phyloP scores from a whole-genome alignment of 2,329 filamentous ascomycete species.

The Trichoderma guizhouense region DNA sequence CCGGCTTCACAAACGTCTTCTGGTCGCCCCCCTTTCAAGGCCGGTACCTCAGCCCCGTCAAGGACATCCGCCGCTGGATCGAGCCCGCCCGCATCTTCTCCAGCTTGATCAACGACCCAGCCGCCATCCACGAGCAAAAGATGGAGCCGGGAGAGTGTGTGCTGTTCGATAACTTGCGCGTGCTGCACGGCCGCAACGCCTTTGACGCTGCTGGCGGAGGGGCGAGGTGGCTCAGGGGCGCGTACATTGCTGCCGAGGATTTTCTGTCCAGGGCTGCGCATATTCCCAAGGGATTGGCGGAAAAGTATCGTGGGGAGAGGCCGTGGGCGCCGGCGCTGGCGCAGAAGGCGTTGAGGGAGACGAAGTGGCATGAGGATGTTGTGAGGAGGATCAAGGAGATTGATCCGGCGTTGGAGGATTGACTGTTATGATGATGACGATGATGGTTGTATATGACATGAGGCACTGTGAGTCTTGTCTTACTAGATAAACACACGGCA shows the following conservation, averaged over 20 bases:
- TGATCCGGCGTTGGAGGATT: neutral
- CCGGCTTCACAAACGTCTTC: conserved; percentile 32
- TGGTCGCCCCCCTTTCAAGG: conserved; percentile 83
- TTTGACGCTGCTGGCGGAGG: conserved; percentile 65
- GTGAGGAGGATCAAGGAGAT: conserved; percentile 25
- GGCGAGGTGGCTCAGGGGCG: conserved; percentile 77
- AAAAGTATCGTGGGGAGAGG: conserved; percentile 24
- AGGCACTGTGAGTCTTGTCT: neutral
- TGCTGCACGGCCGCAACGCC: conserved; percentile 76
- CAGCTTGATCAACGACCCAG: conserved; percentile 51
- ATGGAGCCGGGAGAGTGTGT: conserved; percentile 81
- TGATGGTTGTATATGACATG: neutral
- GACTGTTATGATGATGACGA: neutral
- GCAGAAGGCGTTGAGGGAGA: conserved; percentile 25
- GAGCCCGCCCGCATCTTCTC: conserved; percentile 55
- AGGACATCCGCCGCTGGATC: conserved; percentile 41
- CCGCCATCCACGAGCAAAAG: conserved; percentile 65
- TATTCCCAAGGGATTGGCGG: conserved; percentile 29
- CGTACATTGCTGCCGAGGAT: conserved; percentile 65
- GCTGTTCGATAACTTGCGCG: conserved; percentile 83
- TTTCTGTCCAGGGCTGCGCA: conserved; percentile 38
- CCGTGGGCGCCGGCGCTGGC: conserved; percentile 28
- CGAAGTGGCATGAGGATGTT: conserved; percentile 30
- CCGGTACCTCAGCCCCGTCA: conserved; percentile 35
- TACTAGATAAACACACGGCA: neutral